Percentiles rank a stretch among this genome's conserved stretches.
Evolutionary conservation across 176 grass and related monocot species (phyloP).

Genomic region (Musa troglodytarum): DNA sequence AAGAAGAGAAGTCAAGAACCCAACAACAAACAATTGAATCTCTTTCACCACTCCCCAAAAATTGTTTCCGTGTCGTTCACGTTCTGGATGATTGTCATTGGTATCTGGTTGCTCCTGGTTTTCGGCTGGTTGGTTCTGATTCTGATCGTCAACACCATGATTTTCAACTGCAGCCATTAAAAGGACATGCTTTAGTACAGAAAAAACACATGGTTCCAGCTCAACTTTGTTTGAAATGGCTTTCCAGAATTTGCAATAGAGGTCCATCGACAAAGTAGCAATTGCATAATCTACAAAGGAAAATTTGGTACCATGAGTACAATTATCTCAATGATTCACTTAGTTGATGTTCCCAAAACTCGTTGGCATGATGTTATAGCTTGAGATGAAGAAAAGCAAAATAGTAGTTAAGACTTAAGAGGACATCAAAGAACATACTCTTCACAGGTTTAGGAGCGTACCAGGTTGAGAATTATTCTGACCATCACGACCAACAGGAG

Average conservation of each 20-base stretch:
- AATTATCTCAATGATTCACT: not conserved
- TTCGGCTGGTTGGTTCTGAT: conserved; percentile 36
- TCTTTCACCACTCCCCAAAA: conserved; percentile 68
- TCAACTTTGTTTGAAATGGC: not conserved
- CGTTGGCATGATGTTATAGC: not conserved
- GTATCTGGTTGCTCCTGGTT: conserved; percentile 48
- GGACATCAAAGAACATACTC: not conserved
- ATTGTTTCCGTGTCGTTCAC: conserved; percentile 31
- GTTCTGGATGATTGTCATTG: conserved; percentile 43
- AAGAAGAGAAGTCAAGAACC: conserved; percentile 82
- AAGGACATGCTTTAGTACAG: not conserved
- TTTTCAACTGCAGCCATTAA: conserved; percentile 31
- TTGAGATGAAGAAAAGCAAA: not conserved
- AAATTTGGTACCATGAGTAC: not conserved
- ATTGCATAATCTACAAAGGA: too few relatives aligned
- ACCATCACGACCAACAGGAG: conserved; percentile 34
- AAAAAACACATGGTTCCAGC: too few relatives aligned
- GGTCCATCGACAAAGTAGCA: too few relatives aligned
- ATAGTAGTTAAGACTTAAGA: not conserved
- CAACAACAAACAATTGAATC: conserved; percentile 72
- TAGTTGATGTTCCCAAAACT: not conserved
- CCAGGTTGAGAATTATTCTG: conserved; percentile 43
- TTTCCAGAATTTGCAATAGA: not conserved
- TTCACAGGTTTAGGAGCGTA: not conserved
- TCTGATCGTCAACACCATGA: conserved; percentile 25